phyloP scores from a whole-genome alignment of 495 filamentous ascomycete genomes.

The Geoglossum glabrum region DNA sequence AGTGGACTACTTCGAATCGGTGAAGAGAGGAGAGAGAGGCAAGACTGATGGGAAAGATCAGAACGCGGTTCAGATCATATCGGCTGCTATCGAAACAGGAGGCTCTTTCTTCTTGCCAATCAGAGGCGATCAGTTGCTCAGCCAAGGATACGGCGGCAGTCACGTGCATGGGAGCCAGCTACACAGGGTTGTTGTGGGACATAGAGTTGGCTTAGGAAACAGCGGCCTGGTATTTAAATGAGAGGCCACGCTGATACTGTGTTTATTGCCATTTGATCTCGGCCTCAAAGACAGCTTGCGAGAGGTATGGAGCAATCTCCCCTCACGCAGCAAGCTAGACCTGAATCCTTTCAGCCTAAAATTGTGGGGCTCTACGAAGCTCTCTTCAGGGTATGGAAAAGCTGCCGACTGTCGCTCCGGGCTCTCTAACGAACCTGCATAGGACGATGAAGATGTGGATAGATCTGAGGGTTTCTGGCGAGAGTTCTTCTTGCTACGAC shows the following conservation, averaged over 20 bases:
- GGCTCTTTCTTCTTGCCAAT: not conserved
- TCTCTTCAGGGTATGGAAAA: conserved; percentile 48
- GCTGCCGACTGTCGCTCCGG: not conserved
- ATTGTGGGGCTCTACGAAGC: conserved; percentile 75
- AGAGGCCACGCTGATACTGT: not conserved
- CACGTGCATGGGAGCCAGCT: not conserved
- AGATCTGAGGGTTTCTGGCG: conserved; percentile 84
- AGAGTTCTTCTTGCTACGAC: conserved; percentile 79
- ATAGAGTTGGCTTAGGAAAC: not conserved
- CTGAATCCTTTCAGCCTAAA: conserved; percentile 81
- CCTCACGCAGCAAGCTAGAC: conserved; percentile 78
- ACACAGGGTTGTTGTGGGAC: not conserved
- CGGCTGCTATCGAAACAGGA: not conserved
- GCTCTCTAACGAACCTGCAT: conserved; percentile 3
- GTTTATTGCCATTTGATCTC: not conserved
- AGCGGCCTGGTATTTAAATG: not conserved
- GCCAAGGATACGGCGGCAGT: not conserved
- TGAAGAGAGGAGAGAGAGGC: not conserved
- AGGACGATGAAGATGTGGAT: conserved; percentile 42
- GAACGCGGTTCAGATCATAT: not conserved
- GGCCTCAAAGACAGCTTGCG: not conserved
- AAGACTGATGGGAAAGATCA: not conserved
- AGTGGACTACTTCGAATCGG: not conserved
- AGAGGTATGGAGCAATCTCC: conserved; percentile 68
- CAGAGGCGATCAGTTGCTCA: not conserved